Evolutionary conservation across 1,284 basidiomycete genomes (phyloP), one percentile per base, ranked within the genome.

Genomic region (Boletus semigastroideus): DNA sequence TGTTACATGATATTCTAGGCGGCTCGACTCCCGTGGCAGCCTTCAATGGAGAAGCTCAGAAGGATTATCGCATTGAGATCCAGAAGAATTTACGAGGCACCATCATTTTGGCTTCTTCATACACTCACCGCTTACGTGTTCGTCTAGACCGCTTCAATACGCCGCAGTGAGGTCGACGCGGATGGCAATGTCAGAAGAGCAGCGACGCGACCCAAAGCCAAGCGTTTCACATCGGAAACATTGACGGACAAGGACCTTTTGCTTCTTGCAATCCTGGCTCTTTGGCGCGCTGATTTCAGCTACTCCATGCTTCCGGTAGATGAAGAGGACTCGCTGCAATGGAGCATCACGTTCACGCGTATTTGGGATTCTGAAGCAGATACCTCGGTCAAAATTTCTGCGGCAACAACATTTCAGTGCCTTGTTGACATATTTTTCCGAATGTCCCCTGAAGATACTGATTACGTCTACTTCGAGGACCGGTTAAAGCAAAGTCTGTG

Each of bases 241-340:
- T 69, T 89, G 5, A 70, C 76, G 0, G 87, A 90, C 56, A 74
- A 78, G 34, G 87, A 90, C 54, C 72, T 88, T 11, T 71, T 91
- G 10, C 71, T 88, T 14, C 73, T 90, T 6, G 79, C 79, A 2
- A 76, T 88, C 17, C 69, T 89, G 9, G 77, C 85, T 0, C 69
- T 91, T 14, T 89, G 83, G 80, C 79, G 86, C n/a, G 67, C 76
- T 3, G 76, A 79, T 48, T 72, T 78, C 1, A 60, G 70, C 31
- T 86, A 86, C 68, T 82, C 79, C 53, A 56, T 75, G 44, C 56
- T 64, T 57, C 57, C 58, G 20, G 33, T 53, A 19, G 58, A 64
- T 5, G 56, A 66, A 8, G 63, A 65, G 6, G 74, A 78, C 12
- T 67, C 79, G 36, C 64, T 72, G 0, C 67, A 72, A 11, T 84